Evolutionary conservation across 306 rosid species (phyloP).

Genomic region (Crotalaria pallida): DNA sequence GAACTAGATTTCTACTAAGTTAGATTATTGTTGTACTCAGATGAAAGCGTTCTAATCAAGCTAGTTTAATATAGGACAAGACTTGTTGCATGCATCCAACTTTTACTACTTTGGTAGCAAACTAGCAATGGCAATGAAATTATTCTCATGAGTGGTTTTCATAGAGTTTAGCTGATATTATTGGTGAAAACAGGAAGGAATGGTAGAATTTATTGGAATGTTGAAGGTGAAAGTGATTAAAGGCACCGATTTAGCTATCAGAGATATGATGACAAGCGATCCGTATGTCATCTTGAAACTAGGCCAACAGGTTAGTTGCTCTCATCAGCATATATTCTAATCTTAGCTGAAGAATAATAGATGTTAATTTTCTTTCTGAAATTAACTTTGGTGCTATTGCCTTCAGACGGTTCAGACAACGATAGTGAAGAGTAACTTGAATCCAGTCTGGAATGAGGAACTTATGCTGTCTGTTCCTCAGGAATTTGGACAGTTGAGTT

Average conservation of each 20-base stretch:
- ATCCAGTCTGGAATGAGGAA: slow-evolving; percentile 95
- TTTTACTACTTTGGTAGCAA: slow-evolving; percentile 9
- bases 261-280: slow-evolving; percentile 95
- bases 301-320: slow-evolving; percentile 71
- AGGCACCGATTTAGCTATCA: slow-evolving; percentile 83
- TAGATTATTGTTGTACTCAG: neutral
- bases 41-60: neutral
- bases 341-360: slow-evolving; percentile 7
- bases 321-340: neutral
- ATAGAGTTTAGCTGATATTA: slow-evolving; percentile 32
- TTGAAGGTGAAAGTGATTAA: slow-evolving; percentile 82
- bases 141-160: neutral
- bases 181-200: slow-evolving; percentile 53
- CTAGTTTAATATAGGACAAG: neutral
- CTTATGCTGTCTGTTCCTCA: slow-evolving; percentile 87
- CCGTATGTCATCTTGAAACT: slow-evolving; percentile 87
- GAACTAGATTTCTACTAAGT: neutral
- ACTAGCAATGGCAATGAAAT: neutral
- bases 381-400: slow-evolving; percentile 18
- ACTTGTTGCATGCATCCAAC: neutral
- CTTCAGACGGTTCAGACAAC: slow-evolving; percentile 64
- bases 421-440: slow-evolving; percentile 72
- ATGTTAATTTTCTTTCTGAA: slow-evolving; percentile 20
- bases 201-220: slow-evolving; percentile 74
- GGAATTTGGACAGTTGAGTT: slow-evolving; percentile 52